A percentile compares a stretch with the other conserved stretches of the same genome.
phyloP scores from a whole-genome alignment of 179 eudicot genomes.

The Patellifolia procumbens region DNA sequence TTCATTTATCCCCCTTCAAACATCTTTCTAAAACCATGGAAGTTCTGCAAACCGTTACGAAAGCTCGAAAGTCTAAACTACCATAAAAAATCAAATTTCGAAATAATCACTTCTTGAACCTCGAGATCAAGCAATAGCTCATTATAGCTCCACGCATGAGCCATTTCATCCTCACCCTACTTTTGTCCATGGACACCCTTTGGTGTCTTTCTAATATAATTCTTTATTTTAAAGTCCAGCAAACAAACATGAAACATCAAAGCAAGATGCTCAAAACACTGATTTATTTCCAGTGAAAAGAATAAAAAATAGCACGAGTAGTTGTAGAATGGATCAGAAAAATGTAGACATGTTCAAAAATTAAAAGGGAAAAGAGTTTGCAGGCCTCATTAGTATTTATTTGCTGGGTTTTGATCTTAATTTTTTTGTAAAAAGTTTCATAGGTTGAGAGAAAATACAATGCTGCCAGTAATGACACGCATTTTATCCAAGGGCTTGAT shows the following conservation, averaged over 20 bases:
- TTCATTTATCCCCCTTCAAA: no score
- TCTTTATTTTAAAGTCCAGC: no score
- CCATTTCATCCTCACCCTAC: no score
- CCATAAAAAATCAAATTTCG: background rate
- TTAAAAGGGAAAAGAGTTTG: background rate
- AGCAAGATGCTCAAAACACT: background rate
- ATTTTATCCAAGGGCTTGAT: no score
- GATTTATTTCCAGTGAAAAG: background rate
- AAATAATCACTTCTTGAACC: background rate
- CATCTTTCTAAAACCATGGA: background rate
- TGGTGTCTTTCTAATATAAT: no score
- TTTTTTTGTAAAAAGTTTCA: background rate
- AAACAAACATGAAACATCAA: background rate
- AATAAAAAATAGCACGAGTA: background rate
- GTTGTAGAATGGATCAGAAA: background rate
- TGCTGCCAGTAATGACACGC: no score
- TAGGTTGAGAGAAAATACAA: background rate
- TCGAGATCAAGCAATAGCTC: background rate
- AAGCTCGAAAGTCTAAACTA: no score
- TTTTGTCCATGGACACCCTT: no score
- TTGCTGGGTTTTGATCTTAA: background rate
- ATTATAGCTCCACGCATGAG: no score
- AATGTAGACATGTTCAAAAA: background rate
- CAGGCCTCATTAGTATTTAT: background rate
- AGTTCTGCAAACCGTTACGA: no score